A percentile compares a stretch with the other conserved stretches of the same genome.
Conservation (phyloP, 139 green algal species). For the Chlamydomonas applanata region DNA sequence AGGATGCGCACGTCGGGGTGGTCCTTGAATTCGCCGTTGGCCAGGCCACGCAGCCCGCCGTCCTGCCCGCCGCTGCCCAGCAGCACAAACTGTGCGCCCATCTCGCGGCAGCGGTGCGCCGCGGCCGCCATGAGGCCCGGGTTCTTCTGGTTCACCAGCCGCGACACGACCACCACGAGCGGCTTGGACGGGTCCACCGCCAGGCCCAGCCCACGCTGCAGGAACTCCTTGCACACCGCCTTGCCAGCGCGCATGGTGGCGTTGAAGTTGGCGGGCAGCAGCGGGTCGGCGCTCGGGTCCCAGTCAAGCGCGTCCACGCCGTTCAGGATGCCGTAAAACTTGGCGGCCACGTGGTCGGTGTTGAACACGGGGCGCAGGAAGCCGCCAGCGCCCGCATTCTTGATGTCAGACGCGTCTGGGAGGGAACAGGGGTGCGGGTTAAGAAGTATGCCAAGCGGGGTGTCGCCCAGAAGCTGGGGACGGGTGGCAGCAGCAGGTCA, state of each 20-base stretch:
- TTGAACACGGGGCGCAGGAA: constrained; percentile 61
- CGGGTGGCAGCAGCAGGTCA: too few species aligned
- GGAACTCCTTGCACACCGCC: constrained; percentile 84
- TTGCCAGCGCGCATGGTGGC: constrained; percentile 63
- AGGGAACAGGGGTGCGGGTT: too few species aligned
- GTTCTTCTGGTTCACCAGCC: constrained; percentile 91
- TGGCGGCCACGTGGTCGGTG: constrained; percentile 27
- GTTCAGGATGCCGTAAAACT: constrained; percentile 91
- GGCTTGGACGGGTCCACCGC: constrained; percentile 68
- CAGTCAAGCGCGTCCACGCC: constrained; percentile 88
- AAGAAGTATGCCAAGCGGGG: too few species aligned
- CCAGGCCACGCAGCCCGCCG: constrained; percentile 73
- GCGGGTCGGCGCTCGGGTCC: constrained; percentile 74
- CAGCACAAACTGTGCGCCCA: constrained; percentile 90
- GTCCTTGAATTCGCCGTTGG: constrained; percentile 61
- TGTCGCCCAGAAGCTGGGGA: too few species aligned
- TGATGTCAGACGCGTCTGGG: constrained; percentile 74
- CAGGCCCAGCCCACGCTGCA: constrained; percentile 85
- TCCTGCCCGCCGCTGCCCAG: constrained; percentile 85
- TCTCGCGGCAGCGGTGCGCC: constrained; percentile 61
- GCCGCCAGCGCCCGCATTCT: constrained; percentile 73
- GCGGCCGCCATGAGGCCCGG: constrained; percentile 89
- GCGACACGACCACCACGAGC: constrained; percentile 84
- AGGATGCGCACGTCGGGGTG: constrained; percentile 43
- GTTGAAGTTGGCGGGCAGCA: constrained; percentile 77